Base-by-base conservation (phyloP, 2,329 filamentous ascomycete genomes). In the Colletotrichum siamense region DNA sequence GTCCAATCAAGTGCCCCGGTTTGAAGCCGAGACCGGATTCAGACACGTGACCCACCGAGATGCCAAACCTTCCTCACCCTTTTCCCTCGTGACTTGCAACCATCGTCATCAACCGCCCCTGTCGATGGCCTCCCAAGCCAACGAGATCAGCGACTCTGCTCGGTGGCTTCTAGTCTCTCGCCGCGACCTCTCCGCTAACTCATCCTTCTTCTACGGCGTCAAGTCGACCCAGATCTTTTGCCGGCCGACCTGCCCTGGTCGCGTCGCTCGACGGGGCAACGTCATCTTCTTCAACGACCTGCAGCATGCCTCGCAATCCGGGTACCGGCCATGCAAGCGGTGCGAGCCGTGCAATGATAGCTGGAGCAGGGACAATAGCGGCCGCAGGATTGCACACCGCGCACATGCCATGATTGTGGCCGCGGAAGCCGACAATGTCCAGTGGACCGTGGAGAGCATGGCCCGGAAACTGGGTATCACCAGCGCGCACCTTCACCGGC, bases 11-110 rank as follows among this genome's bases (percentile, higher is more conserved):
- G 6, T 52, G 2, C 3, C n/a, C n/a, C 10, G n/a, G 6, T 8
- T 1, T 13, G n/a, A 7, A 2, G n/a, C 44, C 44, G 44, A 3
- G 6, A 22, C 44, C 3, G 44, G 1, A 13, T 8, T 13, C 2
- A 22, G 44, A 8, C 44, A 52, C 44, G 44, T 52, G 44, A 52
- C 6, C 44, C 44, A 22, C n/a, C 1, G 0, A 52, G 44, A 13
- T 22, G 44, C 44, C n/a, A 52, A 52, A 52, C 44, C 44, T 52
- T 52, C n/a, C 44, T 52, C n/a, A 3, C 6, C 44, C 44, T 12
- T 52, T 52, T 22, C 1, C 10, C 44, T 52, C 10, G 10, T 22
- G 44, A 52, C n/a, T 52, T 52, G 44, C 44, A 52, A 52, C 6
- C n/a, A 22, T 52, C n/a, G 10, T 8, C 44, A 22, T 22, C 44